Evolutionary conservation across 2,329 filamentous ascomycete species (phyloP).

Genomic region (Fonsecaea nubica): DNA sequence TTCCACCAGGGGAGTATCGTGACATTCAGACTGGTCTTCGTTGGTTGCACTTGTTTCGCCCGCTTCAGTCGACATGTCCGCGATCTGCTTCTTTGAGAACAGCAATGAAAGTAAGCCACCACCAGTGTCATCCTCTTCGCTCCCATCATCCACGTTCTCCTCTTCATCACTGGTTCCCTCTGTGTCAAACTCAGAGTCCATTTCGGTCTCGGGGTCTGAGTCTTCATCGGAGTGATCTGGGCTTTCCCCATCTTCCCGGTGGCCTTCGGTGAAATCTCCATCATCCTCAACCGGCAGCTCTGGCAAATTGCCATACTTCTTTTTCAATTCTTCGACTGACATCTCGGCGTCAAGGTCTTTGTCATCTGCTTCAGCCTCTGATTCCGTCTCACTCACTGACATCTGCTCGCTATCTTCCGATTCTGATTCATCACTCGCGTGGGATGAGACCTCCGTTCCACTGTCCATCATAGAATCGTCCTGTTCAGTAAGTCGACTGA

Average conservation of each 20-base stretch:
- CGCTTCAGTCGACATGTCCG: slow-evolving; percentile 34
- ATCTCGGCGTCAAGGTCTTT: slow-evolving; percentile 53
- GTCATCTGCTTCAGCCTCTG: slow-evolving; percentile 51
- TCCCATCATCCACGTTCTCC: slow-evolving; percentile 48
- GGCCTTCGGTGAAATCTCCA: neutral
- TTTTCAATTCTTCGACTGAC: slow-evolving; percentile 55
- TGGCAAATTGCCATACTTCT: slow-evolving; percentile 55
- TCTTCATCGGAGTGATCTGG: slow-evolving; percentile 43
- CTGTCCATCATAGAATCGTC: slow-evolving; percentile 33
- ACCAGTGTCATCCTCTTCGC: slow-evolving; percentile 52
- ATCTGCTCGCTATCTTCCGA: slow-evolving; percentile 51
- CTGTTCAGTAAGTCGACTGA: slow-evolving; percentile 48
- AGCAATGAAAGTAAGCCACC: slow-evolving; percentile 53
- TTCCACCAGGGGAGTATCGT: slow-evolving; percentile 17
- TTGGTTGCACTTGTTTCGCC: slow-evolving; percentile 46
- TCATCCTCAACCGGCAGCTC: slow-evolving; percentile 19
- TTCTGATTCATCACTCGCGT: slow-evolving; percentile 47
- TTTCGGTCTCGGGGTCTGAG: slow-evolving; percentile 48
- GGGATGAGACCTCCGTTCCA: slow-evolving; percentile 38
- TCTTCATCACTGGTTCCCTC: slow-evolving; percentile 55
- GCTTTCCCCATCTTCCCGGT: slow-evolving; percentile 15
- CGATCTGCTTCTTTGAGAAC: slow-evolving; percentile 53
- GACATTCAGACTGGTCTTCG: slow-evolving; percentile 35
- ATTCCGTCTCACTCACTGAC: slow-evolving; percentile 54
- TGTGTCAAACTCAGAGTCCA: slow-evolving; percentile 57